Evolutionary conservation across 495 filamentous ascomycete genomes (phyloP).

Genomic region (Penicillium desertorum): DNA sequence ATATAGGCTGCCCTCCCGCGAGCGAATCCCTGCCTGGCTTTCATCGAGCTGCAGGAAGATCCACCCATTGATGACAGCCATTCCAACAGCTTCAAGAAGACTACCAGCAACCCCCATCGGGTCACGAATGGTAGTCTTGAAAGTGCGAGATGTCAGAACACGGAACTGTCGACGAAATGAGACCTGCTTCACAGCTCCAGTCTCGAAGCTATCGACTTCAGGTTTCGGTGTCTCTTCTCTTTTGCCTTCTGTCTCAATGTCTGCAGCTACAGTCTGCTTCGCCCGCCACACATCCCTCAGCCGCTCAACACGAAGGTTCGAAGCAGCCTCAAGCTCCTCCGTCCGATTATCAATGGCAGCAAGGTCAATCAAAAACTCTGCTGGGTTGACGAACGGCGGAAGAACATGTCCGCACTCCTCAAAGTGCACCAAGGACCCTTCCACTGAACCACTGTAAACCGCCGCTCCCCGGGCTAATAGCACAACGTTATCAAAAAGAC

Average conservation of each 20-base stretch:
- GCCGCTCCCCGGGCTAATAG: slow-evolving; percentile 61
- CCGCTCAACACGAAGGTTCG: slow-evolving; percentile 52
- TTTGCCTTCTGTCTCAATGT: slow-evolving; percentile 5
- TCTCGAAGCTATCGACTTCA: neutral
- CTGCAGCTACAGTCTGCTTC: slow-evolving; percentile 18
- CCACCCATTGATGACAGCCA: slow-evolving; percentile 69
- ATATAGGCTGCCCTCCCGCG: slow-evolving; percentile 67
- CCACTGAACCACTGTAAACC: slow-evolving; percentile 60
- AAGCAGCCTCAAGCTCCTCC: slow-evolving; percentile 57
- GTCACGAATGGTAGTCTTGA: slow-evolving; percentile 66
- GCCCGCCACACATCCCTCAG: slow-evolving; percentile 55
- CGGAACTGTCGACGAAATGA: slow-evolving; percentile 58
- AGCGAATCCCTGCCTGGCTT: slow-evolving; percentile 57
- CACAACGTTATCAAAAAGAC: slow-evolving; percentile 66
- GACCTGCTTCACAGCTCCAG: slow-evolving; percentile 25
- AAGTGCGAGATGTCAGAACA: slow-evolving; percentile 63
- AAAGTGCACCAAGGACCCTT: slow-evolving; percentile 59
- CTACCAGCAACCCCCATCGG: slow-evolving; percentile 69
- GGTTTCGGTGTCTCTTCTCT: slow-evolving; percentile 1
- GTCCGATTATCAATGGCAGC: slow-evolving; percentile 68
- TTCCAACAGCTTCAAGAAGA: slow-evolving; percentile 60
- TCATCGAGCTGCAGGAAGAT: slow-evolving; percentile 63
- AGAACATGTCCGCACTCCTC: slow-evolving; percentile 52
- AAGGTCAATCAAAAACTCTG: slow-evolving; percentile 70
- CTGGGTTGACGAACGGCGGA: slow-evolving; percentile 69